Evolutionary conservation across 345 rosid species (phyloP).

Genomic region (Aquilaria yunnanensis): DNA sequence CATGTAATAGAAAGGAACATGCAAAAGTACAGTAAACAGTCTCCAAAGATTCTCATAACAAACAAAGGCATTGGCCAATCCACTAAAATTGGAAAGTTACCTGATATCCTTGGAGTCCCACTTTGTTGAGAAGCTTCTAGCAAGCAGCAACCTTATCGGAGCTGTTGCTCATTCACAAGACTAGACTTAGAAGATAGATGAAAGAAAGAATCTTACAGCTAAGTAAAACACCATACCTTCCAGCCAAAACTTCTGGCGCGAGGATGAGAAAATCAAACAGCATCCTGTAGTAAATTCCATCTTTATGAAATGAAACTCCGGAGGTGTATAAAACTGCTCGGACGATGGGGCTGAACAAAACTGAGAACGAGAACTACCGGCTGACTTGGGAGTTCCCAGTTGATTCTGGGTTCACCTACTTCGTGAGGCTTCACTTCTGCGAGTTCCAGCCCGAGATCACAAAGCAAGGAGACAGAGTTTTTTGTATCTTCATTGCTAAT

Average conservation of each 20-base stretch:
- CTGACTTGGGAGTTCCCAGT: slow-evolving; percentile 28
- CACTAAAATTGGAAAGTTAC: slow-evolving; percentile 37
- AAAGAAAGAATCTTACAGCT: slow-evolving; percentile 3
- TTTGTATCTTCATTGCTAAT: slow-evolving; percentile 8
- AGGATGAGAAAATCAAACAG: slow-evolving; percentile 28
- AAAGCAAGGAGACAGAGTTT: neutral
- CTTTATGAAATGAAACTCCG: slow-evolving; percentile 6
- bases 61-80: no score
- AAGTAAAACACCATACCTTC: slow-evolving; percentile 46
- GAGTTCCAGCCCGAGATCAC: slow-evolving; percentile 8
- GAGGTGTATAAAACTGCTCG: slow-evolving; percentile 14
- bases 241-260: slow-evolving; percentile 69
- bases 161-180: slow-evolving; percentile 29
- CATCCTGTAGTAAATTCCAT: no score
- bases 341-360: slow-evolving; percentile 1
- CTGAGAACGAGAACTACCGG: slow-evolving; percentile 4
- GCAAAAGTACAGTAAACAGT: slow-evolving; percentile 4
- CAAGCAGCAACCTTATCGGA: slow-evolving; percentile 76
- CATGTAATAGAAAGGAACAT: neutral
- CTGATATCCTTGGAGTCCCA: slow-evolving; percentile 88
- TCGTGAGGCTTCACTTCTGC: slow-evolving; percentile 32
- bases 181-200: slow-evolving; percentile 15
- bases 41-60: no score
- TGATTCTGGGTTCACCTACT: slow-evolving; percentile 19
- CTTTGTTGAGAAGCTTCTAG: slow-evolving; percentile 78